Base-by-base conservation (phyloP, 352 stramenopile genomes). In the Ophiocytium majus region DNA sequence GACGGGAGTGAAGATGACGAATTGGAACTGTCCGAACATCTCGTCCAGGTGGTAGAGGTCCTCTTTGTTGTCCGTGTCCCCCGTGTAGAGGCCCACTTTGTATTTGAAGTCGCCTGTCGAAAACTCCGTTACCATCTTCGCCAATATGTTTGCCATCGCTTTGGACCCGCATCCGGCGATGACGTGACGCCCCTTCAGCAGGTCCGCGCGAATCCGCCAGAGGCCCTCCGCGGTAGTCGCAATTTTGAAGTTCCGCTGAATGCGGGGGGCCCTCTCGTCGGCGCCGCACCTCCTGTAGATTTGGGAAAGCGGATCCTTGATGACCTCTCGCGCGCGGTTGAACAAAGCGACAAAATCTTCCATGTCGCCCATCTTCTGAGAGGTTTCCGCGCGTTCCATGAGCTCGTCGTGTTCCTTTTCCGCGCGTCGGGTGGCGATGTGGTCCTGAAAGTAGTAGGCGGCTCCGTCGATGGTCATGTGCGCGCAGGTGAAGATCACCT, bases 401-500 rank as follows among this genome's bases (percentile, higher is more conserved):
- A 57, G 43, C 43, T 5, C 43, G 43, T 57, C 43, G 43, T 5
- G 14, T 14, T 14, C 5, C 43, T 14, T 14, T 14, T 5, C 43
- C 5, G 43, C 43, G 43, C 43, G 14, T 14, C 14, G 5, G 43
- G 5, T 5, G 5, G 43, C 43, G 14, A 57, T 14, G 5, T 14
- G 43, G 43, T 76, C 64, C 64, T 76, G 64, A 5, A 37, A 10
- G 31, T 17, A 10, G 64, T 76, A 76, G 5, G 64, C 64, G 5
- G 64, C 64, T 5, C 64, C 64, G 34, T 76, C 64, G 64, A 37
- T 10, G 31, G 34, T 34, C 64, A 76, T 76, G 64, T 76, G 5
- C 34, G 64, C 64, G 64, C 34, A 14, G 5, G 17, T 34, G 34
- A 17, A 76, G 64, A 76, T 37, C 5, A 76, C 64, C 5, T 17